These are phyloP conservation scores for Fusarium udum DNA, from an alignment of 2,329 filamentous ascomycete genomes.

Conservation along the genomic window DNA sequence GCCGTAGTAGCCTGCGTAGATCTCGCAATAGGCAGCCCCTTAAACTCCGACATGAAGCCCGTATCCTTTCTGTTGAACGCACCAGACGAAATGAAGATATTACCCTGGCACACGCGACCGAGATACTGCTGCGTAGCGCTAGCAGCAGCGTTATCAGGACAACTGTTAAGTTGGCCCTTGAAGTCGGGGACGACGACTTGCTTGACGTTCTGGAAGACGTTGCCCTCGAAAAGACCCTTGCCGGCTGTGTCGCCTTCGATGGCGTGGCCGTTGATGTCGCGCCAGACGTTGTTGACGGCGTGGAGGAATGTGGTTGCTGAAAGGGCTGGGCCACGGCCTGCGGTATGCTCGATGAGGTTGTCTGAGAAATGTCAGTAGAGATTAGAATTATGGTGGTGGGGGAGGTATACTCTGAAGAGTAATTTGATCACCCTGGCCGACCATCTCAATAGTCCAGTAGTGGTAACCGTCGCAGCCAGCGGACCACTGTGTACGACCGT, in stretches of 20 bases:
- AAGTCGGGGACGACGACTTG: slow-evolving; percentile 32
- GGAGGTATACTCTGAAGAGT: not conserved
- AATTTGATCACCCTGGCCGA: slow-evolving; percentile 18
- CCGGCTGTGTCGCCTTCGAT: slow-evolving; percentile 40
- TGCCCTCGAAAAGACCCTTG: slow-evolving; percentile 43
- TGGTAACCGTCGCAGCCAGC: slow-evolving; percentile 56
- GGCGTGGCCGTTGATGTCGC: slow-evolving; percentile 40
- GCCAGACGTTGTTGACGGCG: slow-evolving; percentile 46
- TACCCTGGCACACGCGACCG: slow-evolving; percentile 21
- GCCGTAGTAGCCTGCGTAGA: not conserved
- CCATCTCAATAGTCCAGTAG: slow-evolving; percentile 52
- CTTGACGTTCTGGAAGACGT: slow-evolving; percentile 39
- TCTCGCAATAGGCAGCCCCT: slow-evolving; percentile 9
- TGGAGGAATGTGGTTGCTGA: slow-evolving; percentile 44
- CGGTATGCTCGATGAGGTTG: slow-evolving; percentile 30
- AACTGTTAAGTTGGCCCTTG: slow-evolving; percentile 40
- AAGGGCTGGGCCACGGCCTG: slow-evolving; percentile 43
- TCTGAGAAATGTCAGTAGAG: not conserved
- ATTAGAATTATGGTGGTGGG: accelerated
- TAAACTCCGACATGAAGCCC: slow-evolving; percentile 26
- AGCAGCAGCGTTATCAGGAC: slow-evolving; percentile 23
- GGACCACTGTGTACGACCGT: slow-evolving; percentile 54
- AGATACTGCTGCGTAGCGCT: slow-evolving; percentile 23
- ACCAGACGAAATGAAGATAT: slow-evolving; percentile 16
- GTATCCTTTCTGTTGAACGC: slow-evolving; percentile 19